phyloP scores from a whole-genome alignment of 2,329 filamentous ascomycete species.

The Erysiphe pulchra region DNA sequence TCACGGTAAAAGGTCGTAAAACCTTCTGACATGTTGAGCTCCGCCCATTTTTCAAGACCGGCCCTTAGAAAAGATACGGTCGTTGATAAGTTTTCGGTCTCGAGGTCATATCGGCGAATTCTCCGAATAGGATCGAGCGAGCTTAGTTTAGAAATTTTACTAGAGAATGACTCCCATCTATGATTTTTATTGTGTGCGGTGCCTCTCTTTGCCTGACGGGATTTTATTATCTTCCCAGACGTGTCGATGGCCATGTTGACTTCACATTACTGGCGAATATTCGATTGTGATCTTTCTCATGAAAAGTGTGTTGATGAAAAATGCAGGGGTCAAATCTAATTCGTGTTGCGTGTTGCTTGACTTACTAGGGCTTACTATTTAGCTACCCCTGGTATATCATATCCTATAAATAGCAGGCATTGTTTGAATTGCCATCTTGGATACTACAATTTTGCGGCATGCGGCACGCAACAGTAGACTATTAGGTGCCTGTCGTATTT shows the following conservation, averaged over 20 bases:
- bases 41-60: slow-evolving; percentile 66
- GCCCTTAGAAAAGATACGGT: slow-evolving; percentile 71
- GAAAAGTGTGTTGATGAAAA: too few species aligned
- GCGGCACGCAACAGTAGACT: too few species aligned
- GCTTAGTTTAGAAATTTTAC: slow-evolving; percentile 73
- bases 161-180: slow-evolving; percentile 74
- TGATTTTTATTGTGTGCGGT: slow-evolving; percentile 62
- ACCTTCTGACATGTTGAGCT: slow-evolving; percentile 65
- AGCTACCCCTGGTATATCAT: too few species aligned
- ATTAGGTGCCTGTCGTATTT: too few species aligned
- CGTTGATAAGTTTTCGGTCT: slow-evolving; percentile 48
- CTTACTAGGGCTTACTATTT: too few species aligned
- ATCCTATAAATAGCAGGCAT: too few species aligned
- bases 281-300: too few species aligned
- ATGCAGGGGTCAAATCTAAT: too few species aligned
- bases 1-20: slow-evolving; percentile 58
- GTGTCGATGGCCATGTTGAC: slow-evolving; percentile 33
- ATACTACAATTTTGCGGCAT: too few species aligned
- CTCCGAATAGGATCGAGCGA: slow-evolving; percentile 74
- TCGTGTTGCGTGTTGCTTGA: too few species aligned
- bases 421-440: too few species aligned
- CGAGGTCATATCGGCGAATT: slow-evolving; percentile 63
- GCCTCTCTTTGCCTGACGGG: slow-evolving; percentile 40
- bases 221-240: slow-evolving; percentile 42
- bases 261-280: slow-evolving; percentile 1